Evolutionary conservation across 140 eudicot genomes (phyloP).

Genomic region (Flaveria floridana): DNA sequence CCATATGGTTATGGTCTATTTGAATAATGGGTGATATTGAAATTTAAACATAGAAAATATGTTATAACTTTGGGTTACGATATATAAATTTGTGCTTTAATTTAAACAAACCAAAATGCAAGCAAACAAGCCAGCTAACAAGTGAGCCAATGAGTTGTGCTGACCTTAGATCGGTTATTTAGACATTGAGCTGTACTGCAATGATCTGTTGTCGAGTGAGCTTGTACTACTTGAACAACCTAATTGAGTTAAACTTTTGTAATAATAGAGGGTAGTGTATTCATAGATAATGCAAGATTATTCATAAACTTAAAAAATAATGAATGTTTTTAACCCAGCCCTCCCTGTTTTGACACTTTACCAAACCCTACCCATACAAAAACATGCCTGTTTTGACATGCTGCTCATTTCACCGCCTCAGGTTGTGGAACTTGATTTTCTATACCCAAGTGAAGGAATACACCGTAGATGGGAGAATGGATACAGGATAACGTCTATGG

Average conservation of each 20-base stretch:
- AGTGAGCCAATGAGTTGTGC: no score
- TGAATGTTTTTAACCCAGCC: background rate
- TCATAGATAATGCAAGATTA: background rate
- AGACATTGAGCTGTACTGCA: no score
- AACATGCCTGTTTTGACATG: background rate
- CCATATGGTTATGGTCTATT: no score
- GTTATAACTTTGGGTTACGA: no score
- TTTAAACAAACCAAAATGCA: no score
- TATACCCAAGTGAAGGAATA: conserved; percentile 95
- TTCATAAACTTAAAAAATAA: background rate
- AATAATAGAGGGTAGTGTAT: background rate
- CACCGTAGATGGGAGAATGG: conserved; percentile 96
- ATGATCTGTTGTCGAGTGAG: no score
- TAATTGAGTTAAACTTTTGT: background rate
- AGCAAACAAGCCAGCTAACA: no score
- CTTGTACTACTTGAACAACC: no score
- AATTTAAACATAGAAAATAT: no score
- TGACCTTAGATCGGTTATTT: no score
- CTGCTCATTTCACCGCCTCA: conserved; percentile 19
- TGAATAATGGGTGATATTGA: no score
- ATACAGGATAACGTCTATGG: conserved; percentile 84
- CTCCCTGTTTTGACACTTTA: background rate
- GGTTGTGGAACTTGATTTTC: conserved; percentile 97
- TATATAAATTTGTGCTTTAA: no score
- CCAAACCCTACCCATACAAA: background rate